phyloP scores from a whole-genome alignment of 768 basidiomycete species.

The Xerocomellus intermedius region DNA sequence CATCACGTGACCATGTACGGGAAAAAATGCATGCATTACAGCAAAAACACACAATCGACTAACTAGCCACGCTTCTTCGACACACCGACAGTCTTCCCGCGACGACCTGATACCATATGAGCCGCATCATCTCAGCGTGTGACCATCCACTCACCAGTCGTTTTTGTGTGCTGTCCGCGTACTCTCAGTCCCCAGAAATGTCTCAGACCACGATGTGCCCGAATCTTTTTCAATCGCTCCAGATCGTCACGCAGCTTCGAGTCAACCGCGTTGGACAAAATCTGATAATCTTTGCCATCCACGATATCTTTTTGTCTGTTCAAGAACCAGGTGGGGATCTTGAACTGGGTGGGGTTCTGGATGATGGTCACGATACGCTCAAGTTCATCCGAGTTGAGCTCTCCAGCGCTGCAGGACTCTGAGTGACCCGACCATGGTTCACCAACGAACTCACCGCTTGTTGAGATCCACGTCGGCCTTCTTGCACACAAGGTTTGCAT shows the following conservation, averaged over 20 bases:
- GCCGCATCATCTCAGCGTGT: neutral
- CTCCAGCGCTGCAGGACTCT: conserved; percentile 73
- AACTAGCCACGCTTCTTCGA: conserved; percentile 79
- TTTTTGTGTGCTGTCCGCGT: conserved; percentile 99
- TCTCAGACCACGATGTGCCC: conserved; percentile 90
- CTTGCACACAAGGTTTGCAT: conserved; percentile 99
- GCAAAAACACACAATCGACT: neutral
- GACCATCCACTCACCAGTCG: conserved; percentile 63
- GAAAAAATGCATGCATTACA: conserved; percentile 6
- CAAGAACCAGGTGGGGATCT: conserved; percentile 98
- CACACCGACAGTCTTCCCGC: conserved; percentile 95
- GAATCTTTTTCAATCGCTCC: conserved; percentile 98
- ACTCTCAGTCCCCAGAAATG: conserved; percentile 96
- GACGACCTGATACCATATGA: conserved; percentile 60
- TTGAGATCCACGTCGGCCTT: conserved; percentile 99
- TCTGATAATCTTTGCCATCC: conserved; percentile 95
- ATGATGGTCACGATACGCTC: conserved; percentile 99
- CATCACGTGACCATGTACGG: conserved; percentile 20
- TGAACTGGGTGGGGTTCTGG: conserved; percentile 99
- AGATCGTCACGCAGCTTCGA: conserved; percentile 98
- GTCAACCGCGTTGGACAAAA: conserved; percentile 95
- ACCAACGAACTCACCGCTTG: conserved; percentile 77
- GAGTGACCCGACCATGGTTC: neutral
- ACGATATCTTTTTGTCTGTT: conserved; percentile 99
- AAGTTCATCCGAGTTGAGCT: conserved; percentile 98